Evolutionary conservation across 1,284 basidiomycete species (phyloP).

Genomic region (Stygiomarasmius scandens): DNA sequence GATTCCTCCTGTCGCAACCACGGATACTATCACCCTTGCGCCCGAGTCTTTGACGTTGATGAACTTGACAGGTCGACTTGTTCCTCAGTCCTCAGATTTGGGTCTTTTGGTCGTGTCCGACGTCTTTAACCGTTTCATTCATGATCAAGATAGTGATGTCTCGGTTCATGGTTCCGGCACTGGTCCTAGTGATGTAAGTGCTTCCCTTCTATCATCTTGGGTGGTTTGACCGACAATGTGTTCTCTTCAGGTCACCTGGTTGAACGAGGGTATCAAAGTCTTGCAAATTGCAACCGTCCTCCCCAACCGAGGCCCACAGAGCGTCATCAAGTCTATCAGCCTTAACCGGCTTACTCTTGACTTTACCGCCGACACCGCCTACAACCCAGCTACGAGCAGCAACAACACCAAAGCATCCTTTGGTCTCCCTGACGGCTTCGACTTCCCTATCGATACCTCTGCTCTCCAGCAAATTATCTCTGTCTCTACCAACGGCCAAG

Average conservation of each 20-base stretch:
- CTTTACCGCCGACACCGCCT: constrained; percentile 62
- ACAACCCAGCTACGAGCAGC: constrained; percentile 61
- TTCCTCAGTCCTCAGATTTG: constrained; percentile 57
- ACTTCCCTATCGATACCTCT: constrained; percentile 70
- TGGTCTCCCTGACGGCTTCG: constrained; percentile 60
- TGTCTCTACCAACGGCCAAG: constrained; percentile 53
- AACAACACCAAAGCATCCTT: constrained; percentile 64
- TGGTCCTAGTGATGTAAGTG: constrained; percentile 56
- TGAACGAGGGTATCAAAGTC: constrained; percentile 74
- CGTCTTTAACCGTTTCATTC: constrained; percentile 77
- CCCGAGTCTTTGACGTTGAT: constrained; percentile 59
- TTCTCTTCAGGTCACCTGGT: constrained; percentile 61
- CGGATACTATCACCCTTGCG: constrained; percentile 53
- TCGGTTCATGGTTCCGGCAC: constrained; percentile 66
- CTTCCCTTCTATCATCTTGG: neutral
- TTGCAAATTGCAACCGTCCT: constrained; percentile 63
- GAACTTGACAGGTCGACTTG: constrained; percentile 64
- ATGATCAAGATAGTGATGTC: constrained; percentile 65
- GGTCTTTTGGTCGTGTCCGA: constrained; percentile 65
- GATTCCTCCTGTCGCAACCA: constrained; percentile 63
- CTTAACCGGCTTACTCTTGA: constrained; percentile 67
- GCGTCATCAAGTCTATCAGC: constrained; percentile 68
- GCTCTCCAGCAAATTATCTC: constrained; percentile 66
- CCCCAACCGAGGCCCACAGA: constrained; percentile 65
- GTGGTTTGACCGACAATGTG: too few species aligned